Evolutionary conservation across 176 grass and related monocot genomes (phyloP).

Genomic region (Panicum miliaceum): DNA sequence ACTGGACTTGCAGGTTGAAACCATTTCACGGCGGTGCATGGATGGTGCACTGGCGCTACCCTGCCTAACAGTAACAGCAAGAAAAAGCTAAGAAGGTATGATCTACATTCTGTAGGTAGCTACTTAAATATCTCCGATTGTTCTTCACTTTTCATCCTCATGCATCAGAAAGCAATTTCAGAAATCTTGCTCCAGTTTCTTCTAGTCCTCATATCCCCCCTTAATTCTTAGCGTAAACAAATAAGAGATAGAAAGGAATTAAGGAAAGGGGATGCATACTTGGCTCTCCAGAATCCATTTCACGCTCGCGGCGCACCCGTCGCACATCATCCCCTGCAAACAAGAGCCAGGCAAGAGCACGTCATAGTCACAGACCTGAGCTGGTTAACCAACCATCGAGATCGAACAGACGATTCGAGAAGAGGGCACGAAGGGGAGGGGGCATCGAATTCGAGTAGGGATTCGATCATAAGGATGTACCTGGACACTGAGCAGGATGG

Average conservation of each 20-base stretch:
- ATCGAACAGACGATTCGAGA: neutral
- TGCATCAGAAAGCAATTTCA: neutral
- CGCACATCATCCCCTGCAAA: conserved; percentile 84
- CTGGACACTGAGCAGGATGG: conserved; percentile 77
- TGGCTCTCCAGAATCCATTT: conserved; percentile 88
- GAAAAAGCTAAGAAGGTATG: neutral
- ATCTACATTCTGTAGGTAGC: neutral
- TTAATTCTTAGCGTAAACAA: neutral
- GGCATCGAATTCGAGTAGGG: neutral
- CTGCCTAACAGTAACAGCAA: neutral
- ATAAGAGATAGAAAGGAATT: neutral
- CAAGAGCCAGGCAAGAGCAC: neutral
- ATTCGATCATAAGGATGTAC: conserved; percentile 33
- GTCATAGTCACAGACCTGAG: neutral
- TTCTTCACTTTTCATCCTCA: neutral
- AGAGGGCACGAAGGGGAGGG: neutral
- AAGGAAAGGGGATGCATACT: conserved; percentile 43
- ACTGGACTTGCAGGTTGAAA: neutral
- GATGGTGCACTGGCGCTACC: neutral
- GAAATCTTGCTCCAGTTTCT: neutral
- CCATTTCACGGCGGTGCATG: neutral
- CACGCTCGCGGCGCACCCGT: conserved; percentile 87
- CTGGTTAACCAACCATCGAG: neutral
- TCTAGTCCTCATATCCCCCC: neutral
- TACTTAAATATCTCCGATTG: neutral